Evolutionary conservation across 1,139 yeast species (phyloP).

Genomic region (Candida sanyaensis): DNA sequence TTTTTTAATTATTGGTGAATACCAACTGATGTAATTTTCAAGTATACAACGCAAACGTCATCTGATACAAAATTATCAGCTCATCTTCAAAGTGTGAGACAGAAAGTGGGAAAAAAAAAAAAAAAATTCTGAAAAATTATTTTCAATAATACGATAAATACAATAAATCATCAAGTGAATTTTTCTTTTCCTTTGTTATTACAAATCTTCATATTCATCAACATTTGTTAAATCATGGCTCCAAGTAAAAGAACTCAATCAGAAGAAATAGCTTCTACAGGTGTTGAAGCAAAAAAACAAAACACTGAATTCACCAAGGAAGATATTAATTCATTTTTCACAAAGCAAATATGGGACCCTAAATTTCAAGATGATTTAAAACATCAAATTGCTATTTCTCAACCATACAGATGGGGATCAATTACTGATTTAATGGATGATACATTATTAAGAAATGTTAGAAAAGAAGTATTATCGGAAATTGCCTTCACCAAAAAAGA

Average conservation of each 20-base stretch:
- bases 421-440: slow-evolving; percentile 75
- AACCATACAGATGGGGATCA: slow-evolving; percentile 91
- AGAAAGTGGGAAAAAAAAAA: too few species aligned
- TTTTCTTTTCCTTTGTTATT: background rate
- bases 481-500: slow-evolving; percentile 93
- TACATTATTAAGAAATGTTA: slow-evolving; percentile 70
- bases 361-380: slow-evolving; percentile 44
- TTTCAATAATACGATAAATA: too few species aligned
- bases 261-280: slow-evolving; percentile 2
- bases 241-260: slow-evolving; percentile 8
- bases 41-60: too few species aligned
- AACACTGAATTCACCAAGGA: slow-evolving; percentile 27
- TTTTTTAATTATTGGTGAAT: too few species aligned
- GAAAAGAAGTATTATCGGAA: slow-evolving; percentile 79
- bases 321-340: slow-evolving; percentile 53
- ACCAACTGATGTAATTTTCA: too few species aligned
- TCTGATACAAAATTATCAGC: too few species aligned
- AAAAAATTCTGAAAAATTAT: too few species aligned
- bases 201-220: background rate
- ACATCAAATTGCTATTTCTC: slow-evolving; percentile 47
- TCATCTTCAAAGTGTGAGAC: too few species aligned
- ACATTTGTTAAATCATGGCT: background rate
- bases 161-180: background rate
- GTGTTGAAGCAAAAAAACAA: slow-evolving; percentile 18
- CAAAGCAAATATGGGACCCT: slow-evolving; percentile 53